Evolutionary conservation across 2,329 filamentous ascomycete species (phyloP), one percentile per base, ranked within the genome.

Genomic region (Gaeumannomyces sp.): DNA sequence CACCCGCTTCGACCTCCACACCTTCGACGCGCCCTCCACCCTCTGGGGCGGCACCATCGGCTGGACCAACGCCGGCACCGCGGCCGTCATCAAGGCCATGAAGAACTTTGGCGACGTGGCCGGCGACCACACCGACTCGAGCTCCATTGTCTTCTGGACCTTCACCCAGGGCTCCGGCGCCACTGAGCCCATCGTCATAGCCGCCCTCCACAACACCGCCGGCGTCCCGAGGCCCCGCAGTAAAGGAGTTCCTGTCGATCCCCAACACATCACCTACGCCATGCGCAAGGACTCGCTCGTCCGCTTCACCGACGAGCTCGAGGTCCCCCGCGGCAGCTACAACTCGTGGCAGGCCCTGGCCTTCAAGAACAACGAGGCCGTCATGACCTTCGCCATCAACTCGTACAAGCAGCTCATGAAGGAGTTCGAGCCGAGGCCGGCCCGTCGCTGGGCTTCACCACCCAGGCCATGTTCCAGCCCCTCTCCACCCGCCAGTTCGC

Each of bases 291-390:
- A 71, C 35, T 68, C 69, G 64, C 67, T 67, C 2, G 65, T 67
- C 19, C 67, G 68, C 59, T 69, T 70, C 64, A 69, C 66, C 56
- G 66, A 66, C 35, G 60, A 70, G 68, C 66, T 63, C 45, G 67
- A 65, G 29, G 56, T 64, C 57, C 45, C 60, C 71, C 35, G 60
- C 31, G 60, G 60, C 33, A 50, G 25, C 60, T 61, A 61, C 57
- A 73, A 75, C 59, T 70, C 71, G 1, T 79, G 77, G 77, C 76
- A 75, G 67, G 76, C 76, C 0, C 64, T 71, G 11, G 69, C 73
- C 0, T 73, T 77, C 67, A 74, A 76, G 62, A 78, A 78, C 64
- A 73, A 78, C 60, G 69, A 72, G 0, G 71, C 71, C 28, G 71
- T 77, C 7, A 69, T 79, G 25, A 65, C 69, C 33, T 75, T 76